Base-by-base conservation (phyloP, 345 rosid genomes). In the Durio zibethinus region DNA sequence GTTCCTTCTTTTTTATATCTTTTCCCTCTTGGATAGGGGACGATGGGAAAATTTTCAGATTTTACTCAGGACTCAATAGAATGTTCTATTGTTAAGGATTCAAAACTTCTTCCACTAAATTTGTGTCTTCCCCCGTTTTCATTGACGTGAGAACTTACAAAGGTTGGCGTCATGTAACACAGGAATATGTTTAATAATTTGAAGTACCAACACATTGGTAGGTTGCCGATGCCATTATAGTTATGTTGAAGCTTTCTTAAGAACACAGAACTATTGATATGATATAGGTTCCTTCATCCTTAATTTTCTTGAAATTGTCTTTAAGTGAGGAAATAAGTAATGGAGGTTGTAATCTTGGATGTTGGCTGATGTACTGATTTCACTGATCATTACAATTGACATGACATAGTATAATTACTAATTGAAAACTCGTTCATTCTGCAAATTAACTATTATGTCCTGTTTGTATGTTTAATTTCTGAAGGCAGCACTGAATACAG, bases 1-100 rank as follows among this genome's bases (percentile, higher is more conserved):
- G 71, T 72, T 60, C 77, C 67, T 80, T 23, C 75, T 72, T 76
- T 84, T 83, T 74, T 50, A 56, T 75, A 65, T 80, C 77, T 76
- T 83, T 85, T 73, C 84, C 86, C 80, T 54, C 73, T 70, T 75
- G 82, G 74, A 72, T 52, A 10, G n/a, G 86, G 80, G 43, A 75
- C 64, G 82, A 72, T 66, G 79, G 85, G 82, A 87, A 83, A 83
- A 79, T 59, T 84, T 83, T 80, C 87, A 83, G 84, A 71, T 85
- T 85, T 88, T 76, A 84, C 89, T 88, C 85, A 81, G 86, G 89
- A 86, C 83, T 86, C 84, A 87, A 78, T 78, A 80, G 82, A 83
- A 82, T 79, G 85, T 86, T 82, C 84, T 79, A 76, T 60, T 82
- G 78, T 77, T 80, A 77, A 82, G 81, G 80, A 64, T 80, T 78